phyloP scores from a whole-genome alignment of 2,329 filamentous ascomycete species.

The Colletotrichum caudatum region DNA sequence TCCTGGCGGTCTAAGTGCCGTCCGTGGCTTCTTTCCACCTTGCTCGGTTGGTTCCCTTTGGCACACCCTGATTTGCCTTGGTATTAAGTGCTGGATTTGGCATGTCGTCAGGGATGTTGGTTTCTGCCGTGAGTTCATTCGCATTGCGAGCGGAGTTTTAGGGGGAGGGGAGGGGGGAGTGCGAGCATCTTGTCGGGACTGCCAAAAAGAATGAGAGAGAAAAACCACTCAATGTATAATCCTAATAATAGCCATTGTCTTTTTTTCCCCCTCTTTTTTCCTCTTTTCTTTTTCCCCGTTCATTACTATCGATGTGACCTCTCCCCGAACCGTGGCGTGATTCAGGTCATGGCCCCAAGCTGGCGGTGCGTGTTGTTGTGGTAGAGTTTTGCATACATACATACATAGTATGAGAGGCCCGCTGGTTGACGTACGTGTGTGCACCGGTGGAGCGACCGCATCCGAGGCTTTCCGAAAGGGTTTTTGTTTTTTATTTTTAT shows the following conservation, averaged over 20 bases:
- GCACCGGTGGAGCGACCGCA: slow-evolving; percentile 30
- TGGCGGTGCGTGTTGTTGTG: background rate
- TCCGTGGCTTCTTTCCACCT: background rate
- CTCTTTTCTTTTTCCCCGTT: background rate
- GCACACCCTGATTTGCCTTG: background rate
- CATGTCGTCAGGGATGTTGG: background rate
- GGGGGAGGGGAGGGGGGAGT: background rate
- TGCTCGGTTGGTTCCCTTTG: no score
- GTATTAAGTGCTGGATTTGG: background rate
- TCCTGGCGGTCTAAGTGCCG: slow-evolving; percentile 1
- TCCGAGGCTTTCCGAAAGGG: slow-evolving; percentile 27
- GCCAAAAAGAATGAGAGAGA: no score
- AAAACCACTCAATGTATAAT: background rate
- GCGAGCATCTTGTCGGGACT: background rate
- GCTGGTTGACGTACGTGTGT: background rate
- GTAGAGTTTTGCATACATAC: no score
- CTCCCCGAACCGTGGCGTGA: background rate
- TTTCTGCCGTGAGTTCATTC: background rate
- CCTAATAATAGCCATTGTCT: background rate
- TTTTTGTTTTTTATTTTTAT: slow-evolving; percentile 24
- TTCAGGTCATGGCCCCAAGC: slow-evolving; percentile 5
- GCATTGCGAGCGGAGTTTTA: background rate
- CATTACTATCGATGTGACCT: background rate
- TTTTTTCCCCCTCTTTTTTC: background rate
- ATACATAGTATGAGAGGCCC: no score